Percentiles rank a stretch among this genome's conserved stretches.
phyloP scores from a whole-genome alignment of 345 rosid genomes.

The Sonneratia alba region DNA sequence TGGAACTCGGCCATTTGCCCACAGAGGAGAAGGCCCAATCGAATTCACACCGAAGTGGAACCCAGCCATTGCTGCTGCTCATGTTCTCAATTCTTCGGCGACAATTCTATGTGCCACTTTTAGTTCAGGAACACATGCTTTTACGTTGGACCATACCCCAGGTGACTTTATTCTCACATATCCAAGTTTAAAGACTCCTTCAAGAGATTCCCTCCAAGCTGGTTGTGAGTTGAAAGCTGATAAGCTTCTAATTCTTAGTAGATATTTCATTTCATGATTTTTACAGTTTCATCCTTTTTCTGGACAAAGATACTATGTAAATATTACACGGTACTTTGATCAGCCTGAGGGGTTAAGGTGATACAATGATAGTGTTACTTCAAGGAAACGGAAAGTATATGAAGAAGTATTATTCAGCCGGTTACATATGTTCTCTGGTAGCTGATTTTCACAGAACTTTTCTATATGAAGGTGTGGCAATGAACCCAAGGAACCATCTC shows the following conservation, averaged over 20 bases:
- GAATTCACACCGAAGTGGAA: conserved; percentile 76
- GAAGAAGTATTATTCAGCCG: conserved; percentile 73
- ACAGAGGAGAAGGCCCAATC: conserved; percentile 53
- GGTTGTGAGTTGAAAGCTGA: not conserved
- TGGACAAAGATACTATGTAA: conserved; percentile 90
- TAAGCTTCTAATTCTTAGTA: not conserved
- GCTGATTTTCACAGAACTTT: conserved; percentile 90
- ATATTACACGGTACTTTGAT: conserved; percentile 83
- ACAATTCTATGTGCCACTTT: conserved; percentile 70
- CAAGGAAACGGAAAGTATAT: conserved; percentile 86
- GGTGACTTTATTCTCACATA: conserved; percentile 88
- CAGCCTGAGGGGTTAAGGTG: conserved; percentile 84
- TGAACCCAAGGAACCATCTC: conserved; percentile 93
- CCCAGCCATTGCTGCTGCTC: conserved; percentile 71
- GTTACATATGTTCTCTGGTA: conserved; percentile 83
- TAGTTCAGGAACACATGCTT: conserved; percentile 92
- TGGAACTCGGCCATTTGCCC: conserved; percentile 70
- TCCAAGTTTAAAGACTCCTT: conserved; percentile 61
- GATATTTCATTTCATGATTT: not conserved
- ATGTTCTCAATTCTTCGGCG: conserved; percentile 86
- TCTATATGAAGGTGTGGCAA: conserved; percentile 81
- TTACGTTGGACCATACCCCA: conserved; percentile 70
- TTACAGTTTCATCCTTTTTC: conserved; percentile 9
- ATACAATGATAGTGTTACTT: conserved; percentile 65
- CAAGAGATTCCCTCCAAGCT: conserved; percentile 30